Percentiles rank a stretch among this genome's conserved stretches.
phyloP scores from a whole-genome alignment of 495 filamentous ascomycete genomes.

The Penicillium bialowiezense region DNA sequence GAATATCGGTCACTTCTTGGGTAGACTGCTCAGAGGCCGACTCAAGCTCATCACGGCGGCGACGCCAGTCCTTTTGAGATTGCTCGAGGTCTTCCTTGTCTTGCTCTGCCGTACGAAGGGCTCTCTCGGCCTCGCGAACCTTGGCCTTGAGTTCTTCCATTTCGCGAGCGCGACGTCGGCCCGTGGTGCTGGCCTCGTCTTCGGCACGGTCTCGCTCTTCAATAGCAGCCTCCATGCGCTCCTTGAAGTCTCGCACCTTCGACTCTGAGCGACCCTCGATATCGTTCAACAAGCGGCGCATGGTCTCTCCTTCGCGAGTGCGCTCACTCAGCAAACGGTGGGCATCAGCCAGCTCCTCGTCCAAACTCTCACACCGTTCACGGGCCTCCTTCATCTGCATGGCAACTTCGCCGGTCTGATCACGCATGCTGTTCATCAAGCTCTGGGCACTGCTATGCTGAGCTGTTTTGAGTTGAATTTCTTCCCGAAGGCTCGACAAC shows the following conservation, averaged over 20 bases:
- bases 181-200: constrained; percentile 78
- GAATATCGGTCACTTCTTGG: constrained; percentile 70
- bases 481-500: constrained; percentile 66
- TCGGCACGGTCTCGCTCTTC: constrained; percentile 92
- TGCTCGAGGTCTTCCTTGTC: constrained; percentile 69
- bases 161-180: constrained; percentile 73
- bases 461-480: constrained; percentile 77
- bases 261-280: constrained; percentile 78
- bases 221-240: constrained; percentile 79
- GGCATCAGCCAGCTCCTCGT: constrained; percentile 88
- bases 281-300: constrained; percentile 84
- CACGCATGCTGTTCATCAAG: constrained; percentile 85
- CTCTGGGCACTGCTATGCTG: constrained; percentile 83
- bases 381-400: constrained; percentile 91
- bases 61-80: constrained; percentile 69
- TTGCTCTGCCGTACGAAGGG: constrained; percentile 63
- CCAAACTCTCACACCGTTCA: constrained; percentile 77
- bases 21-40: constrained; percentile 60
- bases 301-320: constrained; percentile 92
- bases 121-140: constrained; percentile 75
- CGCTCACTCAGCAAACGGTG: constrained; percentile 86
- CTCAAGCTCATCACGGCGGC: constrained; percentile 72
- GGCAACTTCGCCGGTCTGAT: constrained; percentile 83
- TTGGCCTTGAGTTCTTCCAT: constrained; percentile 79
- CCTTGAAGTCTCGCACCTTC: constrained; percentile 82